phyloP scores from a whole-genome alignment of 2,329 filamentous ascomycete species.

The Elsinoe fawcettii region DNA sequence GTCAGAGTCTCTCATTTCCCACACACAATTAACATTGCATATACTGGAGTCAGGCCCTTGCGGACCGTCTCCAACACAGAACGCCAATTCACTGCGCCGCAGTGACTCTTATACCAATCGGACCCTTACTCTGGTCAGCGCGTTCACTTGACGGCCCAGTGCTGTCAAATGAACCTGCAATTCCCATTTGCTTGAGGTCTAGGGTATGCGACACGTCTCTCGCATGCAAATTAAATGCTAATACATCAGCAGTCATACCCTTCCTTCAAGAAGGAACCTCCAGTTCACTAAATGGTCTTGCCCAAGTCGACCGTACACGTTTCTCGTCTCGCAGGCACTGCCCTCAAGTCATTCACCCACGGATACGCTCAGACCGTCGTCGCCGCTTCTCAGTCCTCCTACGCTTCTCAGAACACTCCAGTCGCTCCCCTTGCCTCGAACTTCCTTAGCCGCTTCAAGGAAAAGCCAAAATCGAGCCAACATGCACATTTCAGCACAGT shows the following conservation, averaged over 20 bases:
- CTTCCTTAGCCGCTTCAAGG: constrained; percentile 40
- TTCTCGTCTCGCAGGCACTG: constrained; percentile 70
- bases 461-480: constrained; percentile 27
- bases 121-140: constrained; percentile 43
- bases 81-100: not conserved
- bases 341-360: constrained; percentile 81
- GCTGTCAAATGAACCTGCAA: constrained; percentile 99
- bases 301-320: constrained; percentile 67
- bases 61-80: not conserved
- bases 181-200: constrained; percentile 25
- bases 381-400: constrained; percentile 80
- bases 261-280: constrained; percentile 53
- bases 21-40: not conserved
- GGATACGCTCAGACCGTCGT: constrained; percentile 97
- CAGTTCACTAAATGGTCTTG: constrained; percentile 76
- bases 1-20: not conserved
- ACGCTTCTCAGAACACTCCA: constrained; percentile 57
- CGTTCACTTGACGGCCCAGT: constrained; percentile 78
- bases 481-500: constrained; percentile 18
- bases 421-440: constrained; percentile 47
- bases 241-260: constrained; percentile 36
- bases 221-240: constrained; percentile 16
- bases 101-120: not conserved
- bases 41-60: constrained; percentile 8
- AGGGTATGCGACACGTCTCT: not conserved